Evolutionary conservation across 2,329 filamentous ascomycete genomes (phyloP), one percentile per base, ranked within the genome.

Genomic region (Cercospora zeina): DNA sequence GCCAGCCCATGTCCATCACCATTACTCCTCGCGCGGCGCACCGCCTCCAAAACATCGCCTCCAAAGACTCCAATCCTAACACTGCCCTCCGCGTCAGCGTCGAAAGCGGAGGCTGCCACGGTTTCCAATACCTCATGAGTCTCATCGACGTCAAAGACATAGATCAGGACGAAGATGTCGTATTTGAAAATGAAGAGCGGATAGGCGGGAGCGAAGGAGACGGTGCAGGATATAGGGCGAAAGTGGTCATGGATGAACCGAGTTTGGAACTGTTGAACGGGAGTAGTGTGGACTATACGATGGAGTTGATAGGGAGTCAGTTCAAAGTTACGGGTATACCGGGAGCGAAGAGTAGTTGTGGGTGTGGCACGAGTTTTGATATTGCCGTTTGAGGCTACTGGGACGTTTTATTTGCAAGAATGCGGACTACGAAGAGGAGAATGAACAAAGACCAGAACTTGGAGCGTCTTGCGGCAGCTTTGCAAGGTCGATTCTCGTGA

Each of bases 291-390:
- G 95, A 99, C 74, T 99, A 93, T 73, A 97, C 93, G 0, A 95
- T 90, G 84, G 95, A 97, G 80, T 80, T 99, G 77, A 97, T 97
- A 73, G 89, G 89, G 27, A 91, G 88, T 72, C 93, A 97, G 78
- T 99, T 99, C 77, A 96, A 96, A 82, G 92, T 99, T 72, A 88
- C 91, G 64, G 93, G 96, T 70, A 99, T 97, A 73, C 95, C 95
- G 0, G 81, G 87, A 42, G 95, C 95, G 4, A 91, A 89, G 62
- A 97, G 93, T 77, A 96, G 90, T 75, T 99, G 95, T 79, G 95
- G 95, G 1, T 99, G 95, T 77, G 95, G 95, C 7, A 97, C 93
- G 14, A 97, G 93, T 75, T 99, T 99, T 77, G 95, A 97, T 78
- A 91, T 97, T 80, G 72, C 84, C 85, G 83, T 14, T 49, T 70